phyloP scores from a whole-genome alignment of 2,329 filamentous ascomycete species.

The Sphaerulina musiva region DNA sequence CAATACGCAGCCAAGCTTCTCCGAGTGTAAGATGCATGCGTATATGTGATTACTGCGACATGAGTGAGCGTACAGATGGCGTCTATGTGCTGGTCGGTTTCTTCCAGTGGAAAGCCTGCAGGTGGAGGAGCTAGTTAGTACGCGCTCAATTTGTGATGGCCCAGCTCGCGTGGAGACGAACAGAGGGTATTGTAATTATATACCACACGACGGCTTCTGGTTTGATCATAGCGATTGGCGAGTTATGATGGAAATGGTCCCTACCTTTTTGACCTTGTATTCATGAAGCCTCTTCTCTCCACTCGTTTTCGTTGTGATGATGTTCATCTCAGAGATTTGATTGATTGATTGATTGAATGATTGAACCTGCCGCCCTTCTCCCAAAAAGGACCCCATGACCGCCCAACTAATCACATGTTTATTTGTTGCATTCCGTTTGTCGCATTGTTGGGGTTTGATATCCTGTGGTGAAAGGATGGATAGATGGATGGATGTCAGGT shows the following conservation, averaged over 20 bases:
- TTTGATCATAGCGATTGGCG: conserved; percentile 21
- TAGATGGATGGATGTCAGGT: too few species aligned
- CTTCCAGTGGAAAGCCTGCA: too few species aligned
- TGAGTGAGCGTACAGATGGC: conserved; percentile 3
- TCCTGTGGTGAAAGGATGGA: too few species aligned
- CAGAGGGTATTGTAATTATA: conserved; percentile 19
- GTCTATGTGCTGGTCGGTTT: not conserved
- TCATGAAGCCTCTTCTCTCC: too few species aligned
- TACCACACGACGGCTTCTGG: conserved; percentile 13
- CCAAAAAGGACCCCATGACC: too few species aligned
- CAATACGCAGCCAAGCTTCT: conserved; percentile 85
- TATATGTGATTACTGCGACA: not conserved
- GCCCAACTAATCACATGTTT: too few species aligned
- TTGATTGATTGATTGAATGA: too few species aligned
- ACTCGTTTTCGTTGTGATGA: too few species aligned
- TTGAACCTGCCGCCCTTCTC: too few species aligned
- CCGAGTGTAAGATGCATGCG: conserved; percentile 49
- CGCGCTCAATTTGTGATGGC: not conserved
- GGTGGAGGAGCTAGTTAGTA: not conserved
- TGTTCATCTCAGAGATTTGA: too few species aligned
- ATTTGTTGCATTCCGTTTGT: too few species aligned
- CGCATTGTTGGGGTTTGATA: too few species aligned
- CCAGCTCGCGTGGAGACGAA: conserved; percentile 15
- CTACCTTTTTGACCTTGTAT: conserved; percentile 6
- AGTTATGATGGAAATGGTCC: conserved; percentile 14